Percentiles rank a stretch among this genome's conserved stretches.
Evolutionary conservation across 148 eudicot species (phyloP).

Genomic region (Amaranthus palmeri): DNA sequence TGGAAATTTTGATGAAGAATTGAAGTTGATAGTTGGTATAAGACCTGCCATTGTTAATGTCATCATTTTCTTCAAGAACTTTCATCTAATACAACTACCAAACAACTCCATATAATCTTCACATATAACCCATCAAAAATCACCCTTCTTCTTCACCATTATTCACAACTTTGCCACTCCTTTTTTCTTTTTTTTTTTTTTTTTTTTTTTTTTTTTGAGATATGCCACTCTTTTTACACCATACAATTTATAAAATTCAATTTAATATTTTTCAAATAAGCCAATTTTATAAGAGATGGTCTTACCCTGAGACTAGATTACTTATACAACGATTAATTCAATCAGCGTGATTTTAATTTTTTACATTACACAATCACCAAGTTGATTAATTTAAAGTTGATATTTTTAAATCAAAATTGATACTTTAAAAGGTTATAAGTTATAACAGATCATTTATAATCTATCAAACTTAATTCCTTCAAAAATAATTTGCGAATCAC

Average conservation of each 20-base stretch:
- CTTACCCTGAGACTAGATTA: too few species aligned
- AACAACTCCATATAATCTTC: background rate
- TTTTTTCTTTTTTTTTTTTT: too few species aligned
- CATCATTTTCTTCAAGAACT: conserved; percentile 7
- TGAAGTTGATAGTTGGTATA: conserved; percentile 30
- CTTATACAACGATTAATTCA: background rate
- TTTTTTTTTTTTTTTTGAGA: too few species aligned
- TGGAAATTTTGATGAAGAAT: conserved; percentile 17
- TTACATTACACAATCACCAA: too few species aligned
- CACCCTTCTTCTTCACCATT: conserved; percentile 15
- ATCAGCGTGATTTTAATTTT: background rate
- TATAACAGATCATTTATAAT: too few species aligned
- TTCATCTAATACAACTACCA: conserved; percentile 4
- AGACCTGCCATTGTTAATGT: conserved; percentile 32
- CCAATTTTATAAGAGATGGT: background rate
- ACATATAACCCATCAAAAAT: conserved; percentile 10
- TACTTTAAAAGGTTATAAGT: too few species aligned
- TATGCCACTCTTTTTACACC: conserved; percentile 21
- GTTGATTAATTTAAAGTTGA: too few species aligned
- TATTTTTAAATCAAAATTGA: too few species aligned
- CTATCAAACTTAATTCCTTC: too few species aligned
- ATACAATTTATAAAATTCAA: conserved; percentile 1
- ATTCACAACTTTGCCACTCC: conserved; percentile 26
- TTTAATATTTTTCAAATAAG: background rate
- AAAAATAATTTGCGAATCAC: too few species aligned